Percentiles rank a stretch among this genome's conserved stretches.
Evolutionary conservation across 1,139 yeast genomes (phyloP).

Genomic region (Yamadazyma diospyri): DNA sequence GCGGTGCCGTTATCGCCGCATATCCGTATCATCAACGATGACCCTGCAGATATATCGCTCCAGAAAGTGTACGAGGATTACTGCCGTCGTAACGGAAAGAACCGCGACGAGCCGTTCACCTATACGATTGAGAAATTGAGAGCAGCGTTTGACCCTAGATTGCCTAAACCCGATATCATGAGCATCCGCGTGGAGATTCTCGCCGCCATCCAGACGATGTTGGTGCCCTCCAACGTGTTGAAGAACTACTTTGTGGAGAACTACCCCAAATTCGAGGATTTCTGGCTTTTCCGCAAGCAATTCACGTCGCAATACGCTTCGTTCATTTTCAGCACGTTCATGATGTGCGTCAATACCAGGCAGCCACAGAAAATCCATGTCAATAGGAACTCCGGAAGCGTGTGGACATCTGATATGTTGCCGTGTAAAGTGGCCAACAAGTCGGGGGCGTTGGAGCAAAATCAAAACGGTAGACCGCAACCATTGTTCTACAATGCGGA

Average conservation of each 20-base stretch:
- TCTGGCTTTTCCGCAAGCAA: conserved; percentile 95
- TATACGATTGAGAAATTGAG: conserved; percentile 83
- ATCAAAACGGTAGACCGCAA: conserved; percentile 58
- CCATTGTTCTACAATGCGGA: conserved; percentile 94
- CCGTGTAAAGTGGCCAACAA: conserved; percentile 77
- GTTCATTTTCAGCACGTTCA: conserved; percentile 85
- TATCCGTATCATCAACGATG: conserved; percentile 86
- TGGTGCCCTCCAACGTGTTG: conserved; percentile 84
- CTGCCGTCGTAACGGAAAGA: conserved; percentile 70
- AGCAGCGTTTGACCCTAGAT: conserved; percentile 88
- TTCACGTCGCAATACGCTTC: conserved; percentile 97
- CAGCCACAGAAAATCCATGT: conserved; percentile 92
- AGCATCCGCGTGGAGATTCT: conserved; percentile 88
- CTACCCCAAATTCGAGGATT: conserved; percentile 82
- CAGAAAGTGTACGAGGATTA: conserved; percentile 86
- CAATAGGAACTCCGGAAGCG: conserved; percentile 77
- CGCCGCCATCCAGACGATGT: conserved; percentile 80
- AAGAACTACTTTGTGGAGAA: conserved; percentile 61
- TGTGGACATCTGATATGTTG: conserved; percentile 93
- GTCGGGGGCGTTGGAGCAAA: conserved; percentile 55
- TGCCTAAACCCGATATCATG: conserved; percentile 89
- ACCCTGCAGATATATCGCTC: conserved; percentile 71
- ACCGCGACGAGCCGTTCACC: conserved; percentile 86
- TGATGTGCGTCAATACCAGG: conserved; percentile 92
- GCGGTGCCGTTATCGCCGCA: conserved; percentile 96